Evolutionary conservation across 129 eudicot genomes (phyloP), one percentile per base, ranked within the genome.

Genomic region (Chrysanthemum lavandulifolium): DNA sequence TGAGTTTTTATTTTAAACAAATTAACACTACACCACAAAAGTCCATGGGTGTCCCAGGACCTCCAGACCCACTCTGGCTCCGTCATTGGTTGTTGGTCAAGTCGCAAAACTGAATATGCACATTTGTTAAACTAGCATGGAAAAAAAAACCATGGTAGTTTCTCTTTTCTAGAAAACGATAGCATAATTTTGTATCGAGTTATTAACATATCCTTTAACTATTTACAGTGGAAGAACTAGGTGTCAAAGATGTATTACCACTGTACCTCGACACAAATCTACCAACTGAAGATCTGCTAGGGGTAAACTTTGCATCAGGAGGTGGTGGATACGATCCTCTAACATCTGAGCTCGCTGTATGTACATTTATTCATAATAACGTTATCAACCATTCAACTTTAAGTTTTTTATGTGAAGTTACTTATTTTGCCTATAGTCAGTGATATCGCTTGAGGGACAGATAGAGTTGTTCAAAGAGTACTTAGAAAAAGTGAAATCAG

Each of bases 301-400:
- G 98, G 5, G 95, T 92, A 5, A 89, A 87, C 72, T 92, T 92
- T 79, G 96, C 98, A 48, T 89, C 96, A 11, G 96, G 96, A 55
- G 96, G 86, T 50, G 89, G 91, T 31, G 95, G 98, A 73, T 89
- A 78, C 48, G 98, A 92, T 54, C 96, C 96, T 61, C 76, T 89
- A 48, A 92, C 96, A 52, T 83, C 91, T 31, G 84, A 84, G 47
- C 76, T 89, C 15, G 89, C 84, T 76, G 97, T 86, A 84, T 43
- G 65, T 36, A 4, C 60, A 25, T 6, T 36, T 36, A 36, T 36
- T 36, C 9, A 36, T 29, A 65, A 53, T 19, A 47, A 3, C 21
- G 58, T 6, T 36, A 36, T 36, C 45, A 36, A 36, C 0, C 31
- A 6, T 36, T 6, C 9, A 1, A 6, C 1, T 36, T 36, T 36